Evolutionary conservation across 1,284 basidiomycete genomes (phyloP).

Genomic region (Puccinia sorghi): DNA sequence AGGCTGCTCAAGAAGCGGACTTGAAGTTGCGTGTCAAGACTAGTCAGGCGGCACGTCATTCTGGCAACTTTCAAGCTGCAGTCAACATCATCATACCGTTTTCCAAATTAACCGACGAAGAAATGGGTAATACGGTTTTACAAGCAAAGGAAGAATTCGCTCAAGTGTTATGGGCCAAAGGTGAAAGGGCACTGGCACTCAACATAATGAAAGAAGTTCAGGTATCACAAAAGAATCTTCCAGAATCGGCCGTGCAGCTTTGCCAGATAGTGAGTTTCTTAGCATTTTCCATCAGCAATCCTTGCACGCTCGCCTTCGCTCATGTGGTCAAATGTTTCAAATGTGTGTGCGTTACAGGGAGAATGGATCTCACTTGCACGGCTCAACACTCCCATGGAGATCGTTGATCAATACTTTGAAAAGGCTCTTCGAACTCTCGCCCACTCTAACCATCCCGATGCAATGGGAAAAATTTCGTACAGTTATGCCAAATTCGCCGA

Average conservation of each 20-base stretch:
- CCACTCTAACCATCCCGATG: conserved; percentile 51
- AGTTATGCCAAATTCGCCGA: conserved; percentile 87
- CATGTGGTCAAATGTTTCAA: background rate
- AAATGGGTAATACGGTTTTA: conserved; percentile 57
- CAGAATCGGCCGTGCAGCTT: conserved; percentile 35
- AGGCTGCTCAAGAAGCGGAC: conserved; percentile 67
- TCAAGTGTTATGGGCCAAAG: conserved; percentile 82
- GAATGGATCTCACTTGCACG: conserved; percentile 57
- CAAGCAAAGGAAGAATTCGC: conserved; percentile 79
- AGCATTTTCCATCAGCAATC: background rate
- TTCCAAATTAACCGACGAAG: conserved; percentile 64
- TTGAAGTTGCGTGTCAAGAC: conserved; percentile 71
- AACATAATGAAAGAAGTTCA: conserved; percentile 66
- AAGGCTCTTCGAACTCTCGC: conserved; percentile 40
- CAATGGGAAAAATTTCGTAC: conserved; percentile 71
- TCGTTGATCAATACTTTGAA: conserved; percentile 44
- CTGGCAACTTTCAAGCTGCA: conserved; percentile 74
- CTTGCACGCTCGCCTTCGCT: background rate
- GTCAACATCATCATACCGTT: conserved; percentile 80
- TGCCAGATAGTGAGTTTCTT: conserved; percentile 33
- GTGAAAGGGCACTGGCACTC: conserved; percentile 80
- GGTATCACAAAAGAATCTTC: conserved; percentile 36
- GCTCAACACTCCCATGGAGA: conserved; percentile 45
- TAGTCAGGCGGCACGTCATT: conserved; percentile 72
- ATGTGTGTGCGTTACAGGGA: conserved; percentile 3